Conservation (phyloP, 768 basidiomycete genomes). For the Boletus sensibilis region DNA sequence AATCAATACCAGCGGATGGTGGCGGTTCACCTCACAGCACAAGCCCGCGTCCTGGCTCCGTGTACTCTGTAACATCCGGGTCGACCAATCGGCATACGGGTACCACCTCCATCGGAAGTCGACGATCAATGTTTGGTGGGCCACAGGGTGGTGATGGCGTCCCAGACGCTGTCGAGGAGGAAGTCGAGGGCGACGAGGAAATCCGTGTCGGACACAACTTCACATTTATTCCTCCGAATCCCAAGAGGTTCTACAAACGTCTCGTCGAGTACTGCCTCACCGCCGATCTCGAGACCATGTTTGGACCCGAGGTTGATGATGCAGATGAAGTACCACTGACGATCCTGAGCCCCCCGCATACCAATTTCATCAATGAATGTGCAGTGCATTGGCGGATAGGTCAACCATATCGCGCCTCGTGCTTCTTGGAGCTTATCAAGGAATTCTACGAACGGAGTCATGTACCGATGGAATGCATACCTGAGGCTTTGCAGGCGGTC, state of each 20-base stretch:
- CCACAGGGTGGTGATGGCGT: constrained; percentile 30
- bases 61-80: constrained; percentile 46
- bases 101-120: constrained; percentile 63
- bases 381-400: constrained; percentile 88
- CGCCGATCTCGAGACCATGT: constrained; percentile 85
- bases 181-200: constrained; percentile 62
- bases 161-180: constrained; percentile 37
- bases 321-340: constrained; percentile 94
- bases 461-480: constrained; percentile 92
- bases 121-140: constrained; percentile 54
- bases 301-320: constrained; percentile 86
- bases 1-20: constrained; percentile 62
- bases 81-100: constrained; percentile 51
- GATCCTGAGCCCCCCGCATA: constrained; percentile 76
- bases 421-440: constrained; percentile 83
- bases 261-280: constrained; percentile 81
- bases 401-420: constrained; percentile 70
- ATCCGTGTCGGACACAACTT: constrained; percentile 74
- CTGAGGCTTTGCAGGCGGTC: constrained; percentile 80
- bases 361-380: constrained; percentile 84
- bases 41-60: constrained; percentile 52
- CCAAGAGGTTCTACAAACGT: constrained; percentile 80
- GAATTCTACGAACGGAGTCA: constrained; percentile 86
- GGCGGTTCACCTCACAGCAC: constrained; percentile 19
- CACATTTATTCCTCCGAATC: constrained; percentile 88